A percentile compares a stretch with the other conserved stretches of the same genome.
phyloP scores from a whole-genome alignment of 2,329 filamentous ascomycete species.

The Penicillium sp. region DNA sequence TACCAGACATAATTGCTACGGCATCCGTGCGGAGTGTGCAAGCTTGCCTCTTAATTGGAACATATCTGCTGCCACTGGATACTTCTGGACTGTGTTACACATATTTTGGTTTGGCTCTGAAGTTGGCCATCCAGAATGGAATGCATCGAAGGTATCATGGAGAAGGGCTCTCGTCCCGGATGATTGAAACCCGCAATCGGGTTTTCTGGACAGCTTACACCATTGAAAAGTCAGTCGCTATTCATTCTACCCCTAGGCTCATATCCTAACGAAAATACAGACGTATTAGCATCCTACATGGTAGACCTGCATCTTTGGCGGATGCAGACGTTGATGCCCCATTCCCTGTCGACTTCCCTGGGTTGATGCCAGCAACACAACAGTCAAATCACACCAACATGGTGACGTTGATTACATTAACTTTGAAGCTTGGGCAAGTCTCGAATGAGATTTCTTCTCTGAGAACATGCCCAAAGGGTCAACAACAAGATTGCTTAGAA shows the following conservation, averaged over 20 bases:
- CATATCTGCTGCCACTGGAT: slow-evolving; percentile 57
- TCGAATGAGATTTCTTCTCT: slow-evolving; percentile 43
- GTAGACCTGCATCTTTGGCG: slow-evolving; percentile 55
- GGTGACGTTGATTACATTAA: slow-evolving; percentile 49
- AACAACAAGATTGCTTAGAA: slow-evolving; percentile 43
- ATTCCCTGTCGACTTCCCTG: slow-evolving; percentile 49
- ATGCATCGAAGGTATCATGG: slow-evolving; percentile 57
- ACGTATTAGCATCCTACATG: slow-evolving; percentile 58
- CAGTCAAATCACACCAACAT: slow-evolving; percentile 49
- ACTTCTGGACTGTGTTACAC: slow-evolving; percentile 58
- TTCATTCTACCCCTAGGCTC: neutral
- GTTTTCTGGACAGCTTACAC: slow-evolving; percentile 61
- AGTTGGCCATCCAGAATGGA: slow-evolving; percentile 60
- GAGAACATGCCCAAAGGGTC: slow-evolving; percentile 39
- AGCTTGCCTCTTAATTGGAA: slow-evolving; percentile 57
- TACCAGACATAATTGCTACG: slow-evolving; percentile 58
- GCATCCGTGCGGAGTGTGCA: slow-evolving; percentile 60
- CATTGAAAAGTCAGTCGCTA: slow-evolving; percentile 50
- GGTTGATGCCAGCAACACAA: slow-evolving; percentile 43
- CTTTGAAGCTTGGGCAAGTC: slow-evolving; percentile 41
- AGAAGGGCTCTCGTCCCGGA: slow-evolving; percentile 48
- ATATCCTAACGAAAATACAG: slow-evolving; percentile 30
- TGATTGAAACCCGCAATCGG: slow-evolving; percentile 55
- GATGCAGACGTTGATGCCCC: slow-evolving; percentile 56
- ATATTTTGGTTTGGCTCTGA: slow-evolving; percentile 57